Percentiles rank a stretch among this genome's conserved stretches.
Conservation (phyloP, 1,284 basidiomycete species). For the Rhodofomes roseus region DNA sequence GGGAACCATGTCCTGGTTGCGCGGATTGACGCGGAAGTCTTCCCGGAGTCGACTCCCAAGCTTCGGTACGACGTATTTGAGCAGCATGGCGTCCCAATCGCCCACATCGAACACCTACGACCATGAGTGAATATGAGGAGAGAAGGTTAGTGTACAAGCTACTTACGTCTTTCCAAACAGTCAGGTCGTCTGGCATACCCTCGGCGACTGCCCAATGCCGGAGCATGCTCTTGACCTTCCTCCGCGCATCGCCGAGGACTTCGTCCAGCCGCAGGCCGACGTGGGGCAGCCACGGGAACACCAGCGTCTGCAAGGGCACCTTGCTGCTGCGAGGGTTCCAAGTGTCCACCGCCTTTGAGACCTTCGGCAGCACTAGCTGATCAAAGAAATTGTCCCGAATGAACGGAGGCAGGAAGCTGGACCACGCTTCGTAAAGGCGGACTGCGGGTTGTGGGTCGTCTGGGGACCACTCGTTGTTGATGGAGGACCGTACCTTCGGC, state of each 20-base stretch:
- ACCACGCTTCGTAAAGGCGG: constrained; percentile 87
- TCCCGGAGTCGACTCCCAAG: constrained; percentile 77
- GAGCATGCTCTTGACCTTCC: constrained; percentile 79
- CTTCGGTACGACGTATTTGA: constrained; percentile 90
- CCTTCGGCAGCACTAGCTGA: constrained; percentile 92
- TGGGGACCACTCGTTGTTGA: constrained; percentile 93
- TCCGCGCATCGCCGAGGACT: constrained; percentile 79
- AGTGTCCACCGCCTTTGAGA: constrained; percentile 78
- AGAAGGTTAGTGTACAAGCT: background rate
- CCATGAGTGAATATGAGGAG: constrained; percentile 1
- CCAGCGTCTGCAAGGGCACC: constrained; percentile 70
- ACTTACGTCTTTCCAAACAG: constrained; percentile 80
- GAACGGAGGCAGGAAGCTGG: constrained; percentile 82
- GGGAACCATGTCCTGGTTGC: constrained; percentile 83
- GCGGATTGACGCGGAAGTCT: constrained; percentile 85
- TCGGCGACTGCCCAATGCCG: constrained; percentile 78
- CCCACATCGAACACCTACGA: constrained; percentile 63
- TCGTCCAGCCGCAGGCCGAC: constrained; percentile 78
- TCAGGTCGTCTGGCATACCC: constrained; percentile 70
- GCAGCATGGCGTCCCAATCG: constrained; percentile 90
- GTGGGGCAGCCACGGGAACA: constrained; percentile 96
- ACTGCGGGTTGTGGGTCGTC: constrained; percentile 72
- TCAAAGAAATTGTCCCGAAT: constrained; percentile 94
- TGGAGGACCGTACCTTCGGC: constrained; percentile 84
- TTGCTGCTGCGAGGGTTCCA: constrained; percentile 69